Conservation (phyloP, 257 asterid genomes). For the Anisodus acutangulus region DNA sequence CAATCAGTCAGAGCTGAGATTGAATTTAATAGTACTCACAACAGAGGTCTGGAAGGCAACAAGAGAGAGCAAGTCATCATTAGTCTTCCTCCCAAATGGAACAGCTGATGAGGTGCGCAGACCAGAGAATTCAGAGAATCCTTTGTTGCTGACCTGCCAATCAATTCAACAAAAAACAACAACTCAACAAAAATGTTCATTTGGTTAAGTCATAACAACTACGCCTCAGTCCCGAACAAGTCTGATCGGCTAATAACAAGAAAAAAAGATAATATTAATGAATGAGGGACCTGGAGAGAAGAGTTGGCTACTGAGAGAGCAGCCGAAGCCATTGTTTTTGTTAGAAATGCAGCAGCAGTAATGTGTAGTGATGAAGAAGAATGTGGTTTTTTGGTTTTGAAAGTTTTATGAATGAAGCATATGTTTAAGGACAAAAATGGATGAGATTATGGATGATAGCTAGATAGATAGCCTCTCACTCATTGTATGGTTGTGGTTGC, state of each 20-base stretch:
- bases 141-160: constrained; percentile 75
- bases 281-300: constrained; percentile 66
- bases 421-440: constrained; percentile 45
- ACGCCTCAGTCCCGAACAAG: not conserved
- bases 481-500: constrained; percentile 72
- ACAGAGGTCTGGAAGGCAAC: constrained; percentile 78
- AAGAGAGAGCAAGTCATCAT: constrained; percentile 69
- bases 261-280: not conserved
- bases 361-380: constrained; percentile 32
- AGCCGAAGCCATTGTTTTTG: constrained; percentile 74
- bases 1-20: not conserved
- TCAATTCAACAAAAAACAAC: not conserved
- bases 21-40: constrained; percentile 50
- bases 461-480: constrained; percentile 75
- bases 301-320: constrained; percentile 72
- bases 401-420: constrained; percentile 24
- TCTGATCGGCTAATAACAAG: not conserved
- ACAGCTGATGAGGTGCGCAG: constrained; percentile 70
- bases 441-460: constrained; percentile 65
- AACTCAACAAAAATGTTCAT: not conserved
- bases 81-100: constrained; percentile 58
- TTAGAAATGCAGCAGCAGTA: constrained; percentile 9
- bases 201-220: not conserved
- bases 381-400: constrained; percentile 37
- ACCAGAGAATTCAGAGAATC: constrained; percentile 82